These are phyloP conservation scores for Fusarium buxicola DNA, from an alignment of 2,329 filamentous ascomycete species.

Conservation along the genomic window DNA sequence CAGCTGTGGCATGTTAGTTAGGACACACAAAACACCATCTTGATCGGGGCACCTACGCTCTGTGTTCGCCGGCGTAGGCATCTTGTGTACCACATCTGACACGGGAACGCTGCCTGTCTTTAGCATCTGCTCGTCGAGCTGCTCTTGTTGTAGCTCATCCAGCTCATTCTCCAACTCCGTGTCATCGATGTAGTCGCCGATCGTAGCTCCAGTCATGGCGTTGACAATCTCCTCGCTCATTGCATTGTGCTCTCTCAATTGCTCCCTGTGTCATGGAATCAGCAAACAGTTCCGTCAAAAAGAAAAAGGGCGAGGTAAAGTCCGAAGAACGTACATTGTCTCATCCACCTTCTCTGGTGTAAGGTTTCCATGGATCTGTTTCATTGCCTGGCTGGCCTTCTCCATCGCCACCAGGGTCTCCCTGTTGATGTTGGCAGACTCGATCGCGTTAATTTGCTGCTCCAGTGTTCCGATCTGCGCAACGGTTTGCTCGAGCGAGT, in stretches of 20 bases:
- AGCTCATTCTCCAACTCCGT: conserved; percentile 87
- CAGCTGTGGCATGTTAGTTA: conserved; percentile 44
- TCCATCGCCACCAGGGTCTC: conserved; percentile 96
- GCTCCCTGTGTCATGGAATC: conserved; percentile 73
- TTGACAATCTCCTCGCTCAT: conserved; percentile 93
- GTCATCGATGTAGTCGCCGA: conserved; percentile 82
- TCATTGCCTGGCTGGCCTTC: conserved; percentile 90
- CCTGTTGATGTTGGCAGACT: conserved; percentile 98
- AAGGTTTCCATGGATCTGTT: conserved; percentile 88
- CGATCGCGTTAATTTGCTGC: conserved; percentile 95
- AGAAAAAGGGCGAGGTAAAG: not conserved
- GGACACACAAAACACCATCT: not conserved
- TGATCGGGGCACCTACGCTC: conserved; percentile 71
- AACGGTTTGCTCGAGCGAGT: conserved; percentile 89
- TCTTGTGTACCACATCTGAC: conserved; percentile 77
- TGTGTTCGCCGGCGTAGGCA: conserved; percentile 80
- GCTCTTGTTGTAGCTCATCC: conserved; percentile 88
- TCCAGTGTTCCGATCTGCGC: conserved; percentile 93
- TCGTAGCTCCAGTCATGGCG: conserved; percentile 79
- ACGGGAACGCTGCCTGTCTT: conserved; percentile 88
- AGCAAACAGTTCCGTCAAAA: conserved; percentile 41
- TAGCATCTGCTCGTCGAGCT: conserved; percentile 93
- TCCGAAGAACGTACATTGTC: conserved; percentile 78
- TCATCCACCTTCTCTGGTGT: conserved; percentile 95
- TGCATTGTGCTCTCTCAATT: conserved; percentile 89